These are phyloP conservation scores for Patellifolia procumbens DNA, from an alignment of 179 eudicot species.

Conservation along the genomic window DNA sequence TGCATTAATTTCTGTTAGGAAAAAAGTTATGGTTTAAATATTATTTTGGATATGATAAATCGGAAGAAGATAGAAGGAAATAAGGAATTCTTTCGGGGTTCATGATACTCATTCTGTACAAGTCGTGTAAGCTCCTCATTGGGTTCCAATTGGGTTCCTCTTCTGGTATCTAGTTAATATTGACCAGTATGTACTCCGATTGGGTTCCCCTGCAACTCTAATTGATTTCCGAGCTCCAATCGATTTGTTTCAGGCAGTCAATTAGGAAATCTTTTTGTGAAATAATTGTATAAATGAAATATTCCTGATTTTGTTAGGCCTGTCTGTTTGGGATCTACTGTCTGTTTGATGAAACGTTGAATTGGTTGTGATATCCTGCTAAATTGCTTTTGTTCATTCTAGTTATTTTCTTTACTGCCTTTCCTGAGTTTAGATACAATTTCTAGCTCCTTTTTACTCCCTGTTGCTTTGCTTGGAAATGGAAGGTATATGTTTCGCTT, in stretches of 20 bases:
- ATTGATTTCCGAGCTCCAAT: not conserved
- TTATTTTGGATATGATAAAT: not conserved
- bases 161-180: not conserved
- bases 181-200: no score
- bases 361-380: not conserved
- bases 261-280: not conserved
- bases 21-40: not conserved
- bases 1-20: not conserved
- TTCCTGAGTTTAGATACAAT: not conserved
- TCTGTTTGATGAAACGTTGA: not conserved
- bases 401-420: not conserved
- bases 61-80: not conserved
- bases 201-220: not conserved
- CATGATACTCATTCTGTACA: not conserved
- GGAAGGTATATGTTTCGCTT: not conserved
- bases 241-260: no score
- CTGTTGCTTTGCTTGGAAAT: not conserved
- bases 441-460: not conserved
- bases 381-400: not conserved
- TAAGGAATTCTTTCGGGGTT: not conserved
- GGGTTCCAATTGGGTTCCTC: not conserved
- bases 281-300: not conserved
- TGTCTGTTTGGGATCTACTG: not conserved
- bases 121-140: not conserved
- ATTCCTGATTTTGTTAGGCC: not conserved